Percentiles rank a stretch among this genome's conserved stretches.
Conservation (phyloP, 1,284 basidiomycete species). For the Gomphus sp. region DNA sequence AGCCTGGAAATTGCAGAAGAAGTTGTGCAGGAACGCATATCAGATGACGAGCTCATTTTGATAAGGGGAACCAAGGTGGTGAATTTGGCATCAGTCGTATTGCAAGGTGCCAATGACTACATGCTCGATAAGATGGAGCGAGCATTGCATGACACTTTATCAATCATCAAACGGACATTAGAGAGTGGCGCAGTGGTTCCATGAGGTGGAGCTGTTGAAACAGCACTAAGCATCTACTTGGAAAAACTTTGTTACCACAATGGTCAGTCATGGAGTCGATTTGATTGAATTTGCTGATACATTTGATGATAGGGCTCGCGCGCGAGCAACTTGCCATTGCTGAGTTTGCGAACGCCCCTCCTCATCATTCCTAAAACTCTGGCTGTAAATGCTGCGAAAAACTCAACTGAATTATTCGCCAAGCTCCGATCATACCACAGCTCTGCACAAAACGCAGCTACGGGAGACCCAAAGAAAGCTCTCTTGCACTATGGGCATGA, state of each 20-base stretch:
- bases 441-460: slow-evolving; percentile 86
- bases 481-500: slow-evolving; percentile 94
- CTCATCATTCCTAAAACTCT: slow-evolving; percentile 96
- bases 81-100: slow-evolving; percentile 85
- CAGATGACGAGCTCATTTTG: slow-evolving; percentile 97
- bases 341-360: slow-evolving; percentile 88
- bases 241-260: slow-evolving; percentile 97
- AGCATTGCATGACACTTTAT: slow-evolving; percentile 90
- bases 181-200: slow-evolving; percentile 96
- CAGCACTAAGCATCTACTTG: slow-evolving; percentile 93
- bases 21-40: slow-evolving; percentile 93
- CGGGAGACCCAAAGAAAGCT: slow-evolving; percentile 91
- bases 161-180: slow-evolving; percentile 93
- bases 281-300: neutral
- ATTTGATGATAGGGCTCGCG: slow-evolving; percentile 61
- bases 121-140: slow-evolving; percentile 99
- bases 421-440: slow-evolving; percentile 97
- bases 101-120: slow-evolving; percentile 98
- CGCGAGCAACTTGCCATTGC: slow-evolving; percentile 98
- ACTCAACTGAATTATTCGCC: slow-evolving; percentile 95
- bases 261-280: slow-evolving; percentile 44
- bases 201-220: slow-evolving; percentile 96
- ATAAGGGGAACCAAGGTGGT: slow-evolving; percentile 98
- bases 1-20: slow-evolving; percentile 91
- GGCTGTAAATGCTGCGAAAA: slow-evolving; percentile 97